Base-by-base conservation (phyloP, 2,329 filamentous ascomycete species). In the Aureobasidium sp. region DNA sequence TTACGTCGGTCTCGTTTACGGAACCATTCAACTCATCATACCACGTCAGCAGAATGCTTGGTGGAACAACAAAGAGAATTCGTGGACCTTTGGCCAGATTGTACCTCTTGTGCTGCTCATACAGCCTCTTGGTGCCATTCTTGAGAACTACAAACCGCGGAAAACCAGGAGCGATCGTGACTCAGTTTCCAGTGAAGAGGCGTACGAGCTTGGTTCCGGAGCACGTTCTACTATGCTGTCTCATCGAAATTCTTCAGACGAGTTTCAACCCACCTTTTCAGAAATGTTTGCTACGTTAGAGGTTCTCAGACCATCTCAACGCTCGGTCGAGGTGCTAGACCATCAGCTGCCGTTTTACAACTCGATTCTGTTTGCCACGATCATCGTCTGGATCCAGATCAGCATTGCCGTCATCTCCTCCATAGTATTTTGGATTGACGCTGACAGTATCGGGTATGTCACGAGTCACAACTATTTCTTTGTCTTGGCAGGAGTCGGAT, bases 21-120 rank as follows among this genome's bases (percentile, higher is more conserved):
- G 68, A 1, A 66, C 64, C 15, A 63, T 70, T 42, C 67, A 70
- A 31, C 65, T 69, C 12, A 20, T 68, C 6, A 63, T 68, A 5
- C 67, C 68, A 5, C 61, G 68, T 64, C 53, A 57, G 17, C 53
- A 57, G 17, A 57, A 57, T n/a, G 17, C 37, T n/a, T 64, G 64
- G 34, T 61, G 63, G 41, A 53, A 62, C 20, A 57, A 29, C 0
- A 45, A 63, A 5, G 67, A 63, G 47, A 53, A 65, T 25, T 42
- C 51, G 36, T 64, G 62, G 62, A 64, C 61, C 1, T 70, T 70
- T 45, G 68, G 68, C 6, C 68, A 70, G 62, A 56, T 70, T 22
- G 62, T 68, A 14, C 67, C 68, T n/a, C 45, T 70, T 8, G 64
- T 70, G 1, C 61, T 70, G 15, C 53, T 70, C 12, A 61, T 68